A percentile compares a stretch with the other conserved stretches of the same genome.
Evolutionary conservation across 75 land plant species (phyloP).

Genomic region (Sequoiadendron giganteum): DNA sequence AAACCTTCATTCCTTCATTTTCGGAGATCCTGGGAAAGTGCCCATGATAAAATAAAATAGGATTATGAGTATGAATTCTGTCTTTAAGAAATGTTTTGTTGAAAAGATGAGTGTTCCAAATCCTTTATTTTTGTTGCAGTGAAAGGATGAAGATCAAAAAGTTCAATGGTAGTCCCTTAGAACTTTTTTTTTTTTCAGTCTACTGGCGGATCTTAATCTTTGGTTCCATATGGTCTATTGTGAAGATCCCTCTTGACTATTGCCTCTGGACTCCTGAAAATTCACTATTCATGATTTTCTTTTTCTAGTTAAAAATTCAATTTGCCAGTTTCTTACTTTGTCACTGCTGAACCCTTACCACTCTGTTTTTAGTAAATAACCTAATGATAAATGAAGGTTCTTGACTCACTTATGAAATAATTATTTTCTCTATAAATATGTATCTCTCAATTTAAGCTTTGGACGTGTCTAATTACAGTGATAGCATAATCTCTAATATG

Average conservation of each 20-base stretch:
- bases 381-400: background rate
- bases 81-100: background rate
- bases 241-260: too few species aligned
- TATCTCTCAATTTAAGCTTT: background rate
- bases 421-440: background rate
- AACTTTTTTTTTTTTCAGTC: background rate
- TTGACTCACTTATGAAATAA: too few species aligned
- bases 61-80: background rate
- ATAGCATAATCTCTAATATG: background rate
- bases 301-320: background rate
- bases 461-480: background rate
- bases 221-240: too few species aligned
- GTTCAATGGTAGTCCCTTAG: background rate
- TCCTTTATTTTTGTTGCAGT: too few species aligned
- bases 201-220: background rate
- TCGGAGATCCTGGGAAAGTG: background rate
- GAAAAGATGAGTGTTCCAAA: background rate
- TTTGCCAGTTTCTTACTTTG: background rate
- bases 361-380: background rate
- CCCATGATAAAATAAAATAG: background rate
- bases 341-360: too few species aligned
- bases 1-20: background rate
- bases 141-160: background rate
- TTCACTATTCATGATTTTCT: too few species aligned
- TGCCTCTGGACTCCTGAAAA: too few species aligned